Evolutionary conservation across 2,329 filamentous ascomycete species (phyloP).

Genomic region (Clonostachys rhizophaga): DNA sequence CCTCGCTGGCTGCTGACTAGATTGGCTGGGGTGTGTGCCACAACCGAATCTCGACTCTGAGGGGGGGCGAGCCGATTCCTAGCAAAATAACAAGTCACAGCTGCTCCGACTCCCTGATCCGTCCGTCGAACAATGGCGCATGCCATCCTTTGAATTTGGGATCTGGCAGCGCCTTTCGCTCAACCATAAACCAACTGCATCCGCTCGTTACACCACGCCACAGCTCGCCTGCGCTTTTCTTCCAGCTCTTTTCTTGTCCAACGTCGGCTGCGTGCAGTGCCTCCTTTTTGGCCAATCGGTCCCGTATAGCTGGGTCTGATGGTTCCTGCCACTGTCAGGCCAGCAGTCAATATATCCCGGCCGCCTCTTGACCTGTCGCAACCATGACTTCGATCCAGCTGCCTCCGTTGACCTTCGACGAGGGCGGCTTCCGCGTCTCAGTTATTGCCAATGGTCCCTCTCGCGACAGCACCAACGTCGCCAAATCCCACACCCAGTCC

Average conservation of each 20-base stretch:
- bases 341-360: neutral
- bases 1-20: no score
- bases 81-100: no score
- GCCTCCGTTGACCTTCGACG: slow-evolving; percentile 4
- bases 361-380: neutral
- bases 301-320: neutral
- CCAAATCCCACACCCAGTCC: neutral
- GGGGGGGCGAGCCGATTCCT: no score
- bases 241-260: neutral
- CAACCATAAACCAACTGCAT: neutral
- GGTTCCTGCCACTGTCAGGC: neutral
- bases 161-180: neutral
- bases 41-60: neutral
- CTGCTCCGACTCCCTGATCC: no score
- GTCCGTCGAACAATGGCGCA: no score
- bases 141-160: neutral
- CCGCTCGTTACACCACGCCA: slow-evolving; percentile 1
- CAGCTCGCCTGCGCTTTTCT: no score
- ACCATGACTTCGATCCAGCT: slow-evolving; percentile 4
- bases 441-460: neutral
- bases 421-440: slow-evolving; percentile 2
- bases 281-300: neutral
- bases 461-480: neutral
- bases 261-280: neutral
- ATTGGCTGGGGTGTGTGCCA: no score